A percentile compares a stretch with the other conserved stretches of the same genome.
phyloP scores from a whole-genome alignment of 257 asterid genomes.

The Scutellaria barbata region DNA sequence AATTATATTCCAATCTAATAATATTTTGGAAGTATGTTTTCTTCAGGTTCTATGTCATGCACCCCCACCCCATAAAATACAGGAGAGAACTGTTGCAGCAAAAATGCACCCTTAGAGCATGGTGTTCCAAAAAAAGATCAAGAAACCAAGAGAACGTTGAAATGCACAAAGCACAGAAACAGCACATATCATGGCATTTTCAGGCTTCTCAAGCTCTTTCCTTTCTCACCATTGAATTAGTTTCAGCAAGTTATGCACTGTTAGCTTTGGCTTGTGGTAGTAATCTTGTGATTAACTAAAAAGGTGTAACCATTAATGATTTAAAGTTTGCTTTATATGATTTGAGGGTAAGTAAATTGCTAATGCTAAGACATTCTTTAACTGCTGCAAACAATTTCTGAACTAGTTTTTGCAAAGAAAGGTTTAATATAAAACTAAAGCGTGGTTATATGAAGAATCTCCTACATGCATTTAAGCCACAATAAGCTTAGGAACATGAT shows the following conservation, averaged over 20 bases:
- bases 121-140: background rate
- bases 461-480: constrained; percentile 5
- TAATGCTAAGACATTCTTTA: background rate
- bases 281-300: background rate
- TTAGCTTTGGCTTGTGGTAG: background rate
- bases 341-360: background rate
- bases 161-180: constrained; percentile 11
- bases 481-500: constrained; percentile 5
- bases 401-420: constrained; percentile 7
- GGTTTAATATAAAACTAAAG: background rate
- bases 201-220: background rate
- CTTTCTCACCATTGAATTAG: constrained; percentile 1
- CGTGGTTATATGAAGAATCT: constrained; percentile 1
- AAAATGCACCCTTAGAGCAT: background rate
- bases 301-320: background rate
- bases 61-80: background rate
- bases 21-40: background rate
- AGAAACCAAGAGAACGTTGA: constrained; percentile 12
- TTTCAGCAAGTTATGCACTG: constrained; percentile 11
- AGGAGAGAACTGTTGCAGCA: background rate
- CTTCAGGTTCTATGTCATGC: background rate
- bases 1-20: background rate
- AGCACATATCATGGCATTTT: constrained; percentile 4
- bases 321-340: background rate
- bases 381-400: background rate